Evolutionary conservation across 2,329 filamentous ascomycete species (phyloP).

Genomic region (Apiospora hydei): DNA sequence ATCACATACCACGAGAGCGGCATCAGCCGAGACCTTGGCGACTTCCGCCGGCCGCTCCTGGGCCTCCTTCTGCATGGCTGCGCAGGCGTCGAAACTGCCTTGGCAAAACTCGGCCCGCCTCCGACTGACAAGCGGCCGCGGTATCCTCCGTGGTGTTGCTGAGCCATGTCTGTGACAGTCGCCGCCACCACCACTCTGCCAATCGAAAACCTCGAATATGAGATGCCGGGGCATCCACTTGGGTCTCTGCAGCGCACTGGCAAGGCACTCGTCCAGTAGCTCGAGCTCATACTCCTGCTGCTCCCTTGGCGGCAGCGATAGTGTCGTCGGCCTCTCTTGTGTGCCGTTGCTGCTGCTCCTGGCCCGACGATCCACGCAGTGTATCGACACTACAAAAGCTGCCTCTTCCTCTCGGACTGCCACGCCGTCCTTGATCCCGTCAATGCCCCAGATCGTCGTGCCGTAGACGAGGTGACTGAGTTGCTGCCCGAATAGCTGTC

Average conservation of each 20-base stretch:
- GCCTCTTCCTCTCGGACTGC: background rate
- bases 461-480: background rate
- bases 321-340: background rate
- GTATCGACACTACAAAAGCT: background rate
- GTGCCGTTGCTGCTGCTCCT: background rate
- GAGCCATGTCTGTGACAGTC: no score
- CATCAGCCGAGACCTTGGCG: background rate
- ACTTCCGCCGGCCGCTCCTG: background rate
- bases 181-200: background rate
- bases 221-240: conserved; percentile 8
- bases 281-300: background rate
- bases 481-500: background rate
- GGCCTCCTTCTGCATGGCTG: background rate
- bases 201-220: background rate
- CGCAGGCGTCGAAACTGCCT: conserved; percentile 4
- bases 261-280: background rate
- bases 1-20: background rate
- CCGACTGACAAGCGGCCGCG: background rate
- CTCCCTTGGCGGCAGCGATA: background rate
- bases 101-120: background rate
- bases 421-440: background rate
- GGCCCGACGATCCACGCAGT: background rate
- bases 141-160: background rate
- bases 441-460: background rate
- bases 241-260: background rate